Conservation (phyloP, 768 basidiomycete genomes). For the Phanerochaete sordida region DNA sequence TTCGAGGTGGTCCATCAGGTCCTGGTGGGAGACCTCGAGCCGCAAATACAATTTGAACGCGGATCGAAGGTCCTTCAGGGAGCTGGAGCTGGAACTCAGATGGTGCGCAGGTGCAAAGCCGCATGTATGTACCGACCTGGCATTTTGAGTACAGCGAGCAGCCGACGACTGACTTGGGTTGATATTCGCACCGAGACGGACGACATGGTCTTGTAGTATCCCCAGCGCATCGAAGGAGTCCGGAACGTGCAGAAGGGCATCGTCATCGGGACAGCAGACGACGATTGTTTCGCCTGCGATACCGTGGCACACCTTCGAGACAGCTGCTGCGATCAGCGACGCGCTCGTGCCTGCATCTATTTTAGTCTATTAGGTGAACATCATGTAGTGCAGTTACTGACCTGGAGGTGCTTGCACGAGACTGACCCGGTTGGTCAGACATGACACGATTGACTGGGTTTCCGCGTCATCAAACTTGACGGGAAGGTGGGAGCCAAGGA, state of each 20-base stretch:
- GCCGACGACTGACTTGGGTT: too few species aligned
- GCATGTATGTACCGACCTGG: too few species aligned
- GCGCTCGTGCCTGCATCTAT: conserved; percentile 74
- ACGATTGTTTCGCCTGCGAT: too few species aligned
- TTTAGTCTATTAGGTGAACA: not conserved
- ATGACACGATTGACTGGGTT: conserved; percentile 39
- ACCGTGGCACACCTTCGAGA: too few species aligned
- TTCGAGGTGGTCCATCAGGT: conserved; percentile 46
- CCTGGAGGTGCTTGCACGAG: conserved; percentile 74
- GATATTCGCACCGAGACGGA: too few species aligned
- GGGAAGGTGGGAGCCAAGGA: conserved; percentile 34
- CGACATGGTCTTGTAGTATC: too few species aligned
- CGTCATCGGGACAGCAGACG: too few species aligned
- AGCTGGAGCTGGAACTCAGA: conserved; percentile 25
- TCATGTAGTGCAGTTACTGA: conserved; percentile 25
- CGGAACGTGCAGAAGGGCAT: too few species aligned
- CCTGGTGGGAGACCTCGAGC: conserved; percentile 23
- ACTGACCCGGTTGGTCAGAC: conserved; percentile 53
- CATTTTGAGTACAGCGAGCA: too few species aligned
- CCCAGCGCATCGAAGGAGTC: too few species aligned
- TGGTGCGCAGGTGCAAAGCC: conserved; percentile 44
- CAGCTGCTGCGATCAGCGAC: conserved; percentile 56
- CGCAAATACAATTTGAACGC: conserved; percentile 21
- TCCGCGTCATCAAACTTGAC: conserved; percentile 54
- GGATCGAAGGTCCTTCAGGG: conserved; percentile 21